phyloP scores from a whole-genome alignment of 148 eudicot species.

The Chenopodium quinoa region DNA sequence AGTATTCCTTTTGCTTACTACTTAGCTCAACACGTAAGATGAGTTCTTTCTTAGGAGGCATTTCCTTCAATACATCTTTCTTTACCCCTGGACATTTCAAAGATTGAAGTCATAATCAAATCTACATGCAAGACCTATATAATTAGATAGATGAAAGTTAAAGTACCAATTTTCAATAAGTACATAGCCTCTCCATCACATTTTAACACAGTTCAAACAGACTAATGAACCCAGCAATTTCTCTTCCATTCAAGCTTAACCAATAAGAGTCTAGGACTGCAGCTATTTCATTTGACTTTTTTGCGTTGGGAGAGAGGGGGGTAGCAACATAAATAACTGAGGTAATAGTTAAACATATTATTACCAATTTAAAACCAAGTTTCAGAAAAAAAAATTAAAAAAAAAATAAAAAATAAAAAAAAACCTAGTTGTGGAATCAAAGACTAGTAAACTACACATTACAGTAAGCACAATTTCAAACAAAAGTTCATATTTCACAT shows the following conservation, averaged over 20 bases:
- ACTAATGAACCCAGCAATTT: not conserved
- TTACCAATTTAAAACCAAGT: too few relatives aligned
- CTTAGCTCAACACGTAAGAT: constrained; percentile 90
- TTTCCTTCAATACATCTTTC: constrained; percentile 93
- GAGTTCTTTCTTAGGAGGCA: constrained; percentile 97
- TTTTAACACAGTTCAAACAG: not conserved
- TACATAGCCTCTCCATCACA: not conserved
- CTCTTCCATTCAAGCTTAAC: not conserved
- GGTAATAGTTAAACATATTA: too few relatives aligned
- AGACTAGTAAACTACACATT: too few relatives aligned
- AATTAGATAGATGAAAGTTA: not conserved
- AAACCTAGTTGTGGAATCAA: too few relatives aligned
- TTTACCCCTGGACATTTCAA: constrained; percentile 67
- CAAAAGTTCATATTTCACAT: too few relatives aligned
- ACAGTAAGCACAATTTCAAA: too few relatives aligned
- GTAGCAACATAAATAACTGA: too few relatives aligned
- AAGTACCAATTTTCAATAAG: not conserved
- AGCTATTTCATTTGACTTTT: not conserved
- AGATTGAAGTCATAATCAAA: constrained; percentile 15
- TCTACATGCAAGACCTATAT: not conserved
- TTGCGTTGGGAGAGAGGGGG: too few relatives aligned
- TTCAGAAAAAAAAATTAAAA: too few relatives aligned
- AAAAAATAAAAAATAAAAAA: too few relatives aligned
- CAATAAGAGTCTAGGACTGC: not conserved
- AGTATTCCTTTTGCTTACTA: constrained; percentile 94